phyloP scores from a whole-genome alignment of 2,329 filamentous ascomycete genomes.

The Coniochaeta pulveracea region DNA sequence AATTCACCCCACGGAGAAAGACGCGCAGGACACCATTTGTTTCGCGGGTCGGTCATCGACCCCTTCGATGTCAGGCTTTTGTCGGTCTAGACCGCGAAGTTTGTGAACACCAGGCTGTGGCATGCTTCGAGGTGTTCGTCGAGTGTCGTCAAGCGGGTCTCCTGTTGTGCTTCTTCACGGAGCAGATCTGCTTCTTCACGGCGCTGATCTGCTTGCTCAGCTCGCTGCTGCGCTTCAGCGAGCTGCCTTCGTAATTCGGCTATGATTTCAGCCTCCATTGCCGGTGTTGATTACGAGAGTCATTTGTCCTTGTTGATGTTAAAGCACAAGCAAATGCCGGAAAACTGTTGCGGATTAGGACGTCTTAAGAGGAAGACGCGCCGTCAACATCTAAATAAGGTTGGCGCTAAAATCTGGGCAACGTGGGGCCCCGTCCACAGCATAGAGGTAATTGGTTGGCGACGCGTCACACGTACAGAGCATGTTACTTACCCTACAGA shows the following conservation, averaged over 20 bases:
- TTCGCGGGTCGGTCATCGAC: constrained; percentile 16
- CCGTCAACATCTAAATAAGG: too few relatives aligned
- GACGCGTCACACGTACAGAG: too few relatives aligned
- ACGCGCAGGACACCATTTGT: constrained; percentile 17
- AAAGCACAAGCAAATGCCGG: too few relatives aligned
- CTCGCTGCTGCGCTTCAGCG: constrained; percentile 6
- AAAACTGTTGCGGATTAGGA: too few relatives aligned
- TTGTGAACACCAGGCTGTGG: constrained; percentile 15
- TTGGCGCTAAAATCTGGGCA: too few relatives aligned
- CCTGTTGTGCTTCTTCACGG: constrained; percentile 9
- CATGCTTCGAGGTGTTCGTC: constrained; percentile 19
- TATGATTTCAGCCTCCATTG: not conserved
- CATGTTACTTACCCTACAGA: too few relatives aligned
- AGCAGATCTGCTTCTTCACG: not conserved
- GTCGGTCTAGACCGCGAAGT: constrained; percentile 15
- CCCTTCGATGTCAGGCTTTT: constrained; percentile 14
- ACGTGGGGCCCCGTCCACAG: too few relatives aligned
- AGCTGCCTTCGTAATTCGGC: too few relatives aligned
- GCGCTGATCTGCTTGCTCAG: constrained; percentile 6
- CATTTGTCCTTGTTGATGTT: too few relatives aligned
- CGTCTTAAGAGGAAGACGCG: too few relatives aligned
- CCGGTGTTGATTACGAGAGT: too few relatives aligned
- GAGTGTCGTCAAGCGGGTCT: constrained; percentile 16
- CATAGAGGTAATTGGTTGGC: too few relatives aligned
- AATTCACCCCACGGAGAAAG: constrained; percentile 19